These are phyloP conservation scores for Exophiala spinifera DNA, from an alignment of 2,329 filamentous ascomycete genomes.

Conservation along the genomic window DNA sequence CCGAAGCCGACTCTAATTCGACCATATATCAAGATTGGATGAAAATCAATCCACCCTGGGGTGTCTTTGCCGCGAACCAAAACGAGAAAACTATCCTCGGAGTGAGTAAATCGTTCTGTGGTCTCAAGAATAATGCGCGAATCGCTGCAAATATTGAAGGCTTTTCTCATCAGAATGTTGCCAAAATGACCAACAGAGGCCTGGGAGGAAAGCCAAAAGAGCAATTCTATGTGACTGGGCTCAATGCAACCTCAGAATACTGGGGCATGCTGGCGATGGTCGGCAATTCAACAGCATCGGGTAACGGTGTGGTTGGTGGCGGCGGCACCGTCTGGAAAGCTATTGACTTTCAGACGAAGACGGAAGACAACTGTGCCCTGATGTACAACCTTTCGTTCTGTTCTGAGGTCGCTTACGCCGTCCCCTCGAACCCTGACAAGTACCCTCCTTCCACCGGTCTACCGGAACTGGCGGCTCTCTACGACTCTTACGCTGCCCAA, in stretches of 20 bases:
- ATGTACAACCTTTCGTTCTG: slow-evolving; percentile 88
- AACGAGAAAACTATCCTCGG: slow-evolving; percentile 63
- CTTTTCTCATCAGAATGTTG: slow-evolving; percentile 44
- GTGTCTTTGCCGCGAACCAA: slow-evolving; percentile 69
- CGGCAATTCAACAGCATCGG: slow-evolving; percentile 54
- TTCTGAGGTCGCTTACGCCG: slow-evolving; percentile 82
- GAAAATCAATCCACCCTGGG: slow-evolving; percentile 63
- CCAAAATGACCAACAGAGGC: slow-evolving; percentile 67
- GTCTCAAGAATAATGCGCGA: slow-evolving; percentile 64
- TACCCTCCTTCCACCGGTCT: slow-evolving; percentile 53
- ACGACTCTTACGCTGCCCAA: slow-evolving; percentile 69
- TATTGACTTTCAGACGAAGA: slow-evolving; percentile 73
- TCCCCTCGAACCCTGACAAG: slow-evolving; percentile 70
- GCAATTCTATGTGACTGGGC: slow-evolving; percentile 77
- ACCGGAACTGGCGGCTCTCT: slow-evolving; percentile 63
- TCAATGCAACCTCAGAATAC: slow-evolving; percentile 72
- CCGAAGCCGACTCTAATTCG: slow-evolving; percentile 46
- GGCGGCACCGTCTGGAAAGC: slow-evolving; percentile 72
- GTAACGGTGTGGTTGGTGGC: slow-evolving; percentile 59
- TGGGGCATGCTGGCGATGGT: slow-evolving; percentile 66
- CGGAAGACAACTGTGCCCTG: slow-evolving; percentile 78
- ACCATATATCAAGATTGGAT: slow-evolving; percentile 55
- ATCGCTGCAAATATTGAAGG: slow-evolving; percentile 58
- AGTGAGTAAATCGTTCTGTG: slow-evolving; percentile 77
- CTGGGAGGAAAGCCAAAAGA: slow-evolving; percentile 70